Base-by-base conservation (phyloP, 345 rosid genomes). In the Tarenaya hassleriana region DNA sequence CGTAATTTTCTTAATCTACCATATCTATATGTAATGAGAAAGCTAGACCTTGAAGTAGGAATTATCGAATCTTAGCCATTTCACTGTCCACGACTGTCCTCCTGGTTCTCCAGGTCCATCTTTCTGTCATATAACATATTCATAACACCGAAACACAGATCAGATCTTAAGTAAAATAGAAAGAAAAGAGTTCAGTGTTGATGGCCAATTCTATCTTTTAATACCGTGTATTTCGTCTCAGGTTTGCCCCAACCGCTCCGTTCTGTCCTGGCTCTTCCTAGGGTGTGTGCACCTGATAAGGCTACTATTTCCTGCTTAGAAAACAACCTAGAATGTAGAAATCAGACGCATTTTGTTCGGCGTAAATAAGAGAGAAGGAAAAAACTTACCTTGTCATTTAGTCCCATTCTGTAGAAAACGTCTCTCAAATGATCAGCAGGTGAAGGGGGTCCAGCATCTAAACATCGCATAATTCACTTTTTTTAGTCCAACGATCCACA, bases 161-260 rank as follows among this genome's bases (percentile, higher is more conserved):
- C n/a, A n/a, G n/a, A n/a, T 34, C n/a, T 42, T 45, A 56, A 5
- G 19, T 21, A 51, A 46, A 33, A 32, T 8, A 6, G 17, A 9
- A 4, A 12, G 0, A 53, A 46, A 1, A 37, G 9, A 66, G 40
- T 17, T 39, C 10, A 14, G 11, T 15, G 32, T 12, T 19, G 3
- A 24, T 24, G 29, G 29, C 29, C 29, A 24, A 2, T 5, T 2
- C 29, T 24, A 24, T 58, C 6, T 39, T 61, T 50, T 31, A 16
- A 54, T 78, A 91, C 98, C 89, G 92, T 91, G 67, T 91, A 78
- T 73, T 87, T 91, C 7, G 96, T 87, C 75, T 86, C 96, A 24
- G 86, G 86, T 71, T 91, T 91, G 34, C 98, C 98, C 92, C 88
- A 86, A 47, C 95, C 89, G 57, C 98, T 91, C 44, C 96, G 91